Base-by-base conservation (phyloP, 169 alveolate species). In the Babesia sp. region DNA sequence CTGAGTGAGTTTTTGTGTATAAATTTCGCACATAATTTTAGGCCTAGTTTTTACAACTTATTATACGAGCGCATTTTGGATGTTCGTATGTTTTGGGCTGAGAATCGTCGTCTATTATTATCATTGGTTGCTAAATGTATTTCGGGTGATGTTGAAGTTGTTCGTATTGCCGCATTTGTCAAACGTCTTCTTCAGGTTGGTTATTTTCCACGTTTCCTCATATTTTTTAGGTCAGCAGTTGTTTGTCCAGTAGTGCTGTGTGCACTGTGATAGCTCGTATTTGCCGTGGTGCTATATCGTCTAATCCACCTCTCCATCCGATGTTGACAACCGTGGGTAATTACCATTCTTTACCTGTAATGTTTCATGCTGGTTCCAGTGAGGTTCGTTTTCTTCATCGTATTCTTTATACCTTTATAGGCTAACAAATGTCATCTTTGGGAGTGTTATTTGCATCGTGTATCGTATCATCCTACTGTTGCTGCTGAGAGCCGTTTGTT, bases 131-230 rank as follows among this genome's bases (percentile, higher is more conserved):
- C 58, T 22, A n/a, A 34, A 7, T 51, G 61, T n/a, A 44, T 79
- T 28, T 28, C 70, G 0, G 29, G 14, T 3, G 71, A 59, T 36
- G 48, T n/a, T 11, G 71, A 58, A 20, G 20, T 22, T 18, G n/a
- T 54, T n/a, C 26, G 51, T 1, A 37, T 69, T 14, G 67, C 69
- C 7, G 71, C 83, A 8, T 72, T 72, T 26, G 51, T 72, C 31
- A 64, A 63, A 34, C 83, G 83, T 16, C 54, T 72, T 14, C 58
- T 72, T 12, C 83, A 72, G 83, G 83, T 72, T 14, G n/a, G 68
- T 39, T 22, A 9, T 2, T 16, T 5, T 0, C 4, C 41, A 9
- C 26, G 55, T n/a, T 44, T 16, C n/a, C 24, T 4, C 33, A 24
- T 28, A 22, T 16, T 14, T 26, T 18, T 0, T 59, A 71, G 83